Percentiles rank a stretch among this genome's conserved stretches.
Conservation (phyloP, 192 early-diverging fungal species). For the Backusella morwellensis region DNA sequence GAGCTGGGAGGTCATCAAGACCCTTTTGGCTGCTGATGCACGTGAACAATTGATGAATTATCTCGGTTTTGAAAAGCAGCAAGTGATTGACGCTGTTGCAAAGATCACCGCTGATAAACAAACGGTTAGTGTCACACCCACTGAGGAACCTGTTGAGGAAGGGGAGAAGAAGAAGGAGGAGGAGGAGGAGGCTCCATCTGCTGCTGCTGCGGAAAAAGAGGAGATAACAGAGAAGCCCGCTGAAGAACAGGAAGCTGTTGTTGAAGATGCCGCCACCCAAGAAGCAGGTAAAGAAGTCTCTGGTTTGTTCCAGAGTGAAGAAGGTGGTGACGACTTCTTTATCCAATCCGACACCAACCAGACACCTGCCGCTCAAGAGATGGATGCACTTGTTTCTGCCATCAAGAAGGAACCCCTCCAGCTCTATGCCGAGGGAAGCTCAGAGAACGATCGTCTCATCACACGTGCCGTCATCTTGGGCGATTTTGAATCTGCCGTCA, state of each 20-base stretch:
- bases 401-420: slow-evolving; percentile 37
- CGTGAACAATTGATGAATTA: slow-evolving; percentile 81
- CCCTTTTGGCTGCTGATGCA: slow-evolving; percentile 77
- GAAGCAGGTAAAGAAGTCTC: slow-evolving; percentile 11
- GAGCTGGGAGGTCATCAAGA: slow-evolving; percentile 81
- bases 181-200: not conserved
- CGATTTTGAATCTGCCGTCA: slow-evolving; percentile 91
- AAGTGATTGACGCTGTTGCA: slow-evolving; percentile 62
- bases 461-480: slow-evolving; percentile 85
- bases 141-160: slow-evolving; percentile 12
- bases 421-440: slow-evolving; percentile 54
- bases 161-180: slow-evolving; percentile 11
- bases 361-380: not conserved
- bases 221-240: slow-evolving; percentile 25
- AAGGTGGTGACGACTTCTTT: slow-evolving; percentile 21
- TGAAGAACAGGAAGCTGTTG: slow-evolving; percentile 37
- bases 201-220: slow-evolving; percentile 8
- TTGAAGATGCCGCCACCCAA: not conserved
- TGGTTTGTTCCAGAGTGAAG: slow-evolving; percentile 11
- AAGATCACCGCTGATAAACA: slow-evolving; percentile 36
- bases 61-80: slow-evolving; percentile 83
- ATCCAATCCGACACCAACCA: not conserved
- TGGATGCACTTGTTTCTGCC: slow-evolving; percentile 6
- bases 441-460: slow-evolving; percentile 78
- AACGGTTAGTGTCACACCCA: slow-evolving; percentile 5